Evolutionary conservation across 2,329 filamentous ascomycete species (phyloP).

Genomic region (Aspergillus brunneoviolaceus): DNA sequence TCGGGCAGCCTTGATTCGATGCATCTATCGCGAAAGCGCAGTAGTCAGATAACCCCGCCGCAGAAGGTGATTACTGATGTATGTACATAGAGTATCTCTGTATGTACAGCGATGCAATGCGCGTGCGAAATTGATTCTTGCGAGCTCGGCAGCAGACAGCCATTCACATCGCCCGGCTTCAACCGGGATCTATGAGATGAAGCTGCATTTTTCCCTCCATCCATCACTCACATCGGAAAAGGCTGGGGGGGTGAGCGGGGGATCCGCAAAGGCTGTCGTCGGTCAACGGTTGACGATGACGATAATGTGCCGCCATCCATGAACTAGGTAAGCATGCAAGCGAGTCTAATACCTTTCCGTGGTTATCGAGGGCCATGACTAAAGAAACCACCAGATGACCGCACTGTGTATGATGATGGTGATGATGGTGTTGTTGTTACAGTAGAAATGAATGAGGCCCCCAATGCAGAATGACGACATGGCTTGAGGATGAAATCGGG

Average conservation of each 20-base stretch:
- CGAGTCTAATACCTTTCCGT: background rate
- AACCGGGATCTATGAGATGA: background rate
- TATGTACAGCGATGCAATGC: background rate
- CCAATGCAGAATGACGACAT: constrained; percentile 17
- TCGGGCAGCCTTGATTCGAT: background rate
- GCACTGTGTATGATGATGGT: background rate
- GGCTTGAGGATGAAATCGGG: constrained; percentile 1
- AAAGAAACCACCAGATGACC: background rate
- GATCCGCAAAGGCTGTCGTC: background rate
- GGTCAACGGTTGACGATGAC: background rate
- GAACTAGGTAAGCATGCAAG: background rate
- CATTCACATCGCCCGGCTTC: background rate
- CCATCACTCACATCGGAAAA: background rate
- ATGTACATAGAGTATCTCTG: background rate
- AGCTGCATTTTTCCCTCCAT: background rate
- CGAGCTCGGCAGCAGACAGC: background rate
- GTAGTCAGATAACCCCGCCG: background rate
- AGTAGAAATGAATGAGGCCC: background rate
- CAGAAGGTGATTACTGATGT: background rate
- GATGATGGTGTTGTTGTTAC: background rate
- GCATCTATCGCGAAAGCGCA: background rate
- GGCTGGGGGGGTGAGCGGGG: background rate
- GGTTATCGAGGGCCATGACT: background rate
- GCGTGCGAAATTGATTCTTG: background rate
- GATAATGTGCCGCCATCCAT: background rate